Conservation (phyloP, 768 basidiomycete genomes). For the Tricholoma furcatifolium region DNA sequence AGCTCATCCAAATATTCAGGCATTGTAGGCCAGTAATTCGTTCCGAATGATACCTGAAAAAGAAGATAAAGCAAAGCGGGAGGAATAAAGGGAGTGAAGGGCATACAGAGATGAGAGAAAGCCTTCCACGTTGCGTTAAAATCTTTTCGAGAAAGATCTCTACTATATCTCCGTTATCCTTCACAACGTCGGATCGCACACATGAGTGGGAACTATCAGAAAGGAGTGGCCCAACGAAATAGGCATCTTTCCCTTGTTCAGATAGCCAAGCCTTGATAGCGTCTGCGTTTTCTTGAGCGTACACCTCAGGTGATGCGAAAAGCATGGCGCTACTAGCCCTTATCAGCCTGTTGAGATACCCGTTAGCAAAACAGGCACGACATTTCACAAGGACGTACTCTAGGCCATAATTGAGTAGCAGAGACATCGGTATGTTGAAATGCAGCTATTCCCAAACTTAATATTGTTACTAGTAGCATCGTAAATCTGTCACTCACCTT, state of each 20-base stretch:
- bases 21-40: constrained; percentile 15
- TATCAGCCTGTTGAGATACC: not conserved
- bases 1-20: constrained; percentile 10
- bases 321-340: constrained; percentile 15
- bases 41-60: constrained; percentile 13
- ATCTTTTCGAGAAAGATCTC: constrained; percentile 11
- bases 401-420: not conserved
- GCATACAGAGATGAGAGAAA: constrained; percentile 21
- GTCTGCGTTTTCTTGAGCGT: constrained; percentile 14
- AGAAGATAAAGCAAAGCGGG: not conserved
- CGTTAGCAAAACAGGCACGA: not conserved
- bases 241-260: constrained; percentile 9
- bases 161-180: constrained; percentile 5
- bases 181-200: not conserved
- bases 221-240: constrained; percentile 20
- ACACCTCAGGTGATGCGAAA: constrained; percentile 11
- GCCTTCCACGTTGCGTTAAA: constrained; percentile 11
- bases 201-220: not conserved
- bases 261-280: constrained; percentile 16
- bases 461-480: no score
- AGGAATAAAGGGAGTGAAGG: not conserved
- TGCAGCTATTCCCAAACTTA: not conserved
- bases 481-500: not conserved
- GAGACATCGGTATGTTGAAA: not conserved
- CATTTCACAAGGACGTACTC: constrained; percentile 3